A percentile compares a stretch with the other conserved stretches of the same genome.
These are phyloP conservation scores for Clavaria fumosa DNA, from an alignment of 768 basidiomycete genomes.

Conservation along the genomic window DNA sequence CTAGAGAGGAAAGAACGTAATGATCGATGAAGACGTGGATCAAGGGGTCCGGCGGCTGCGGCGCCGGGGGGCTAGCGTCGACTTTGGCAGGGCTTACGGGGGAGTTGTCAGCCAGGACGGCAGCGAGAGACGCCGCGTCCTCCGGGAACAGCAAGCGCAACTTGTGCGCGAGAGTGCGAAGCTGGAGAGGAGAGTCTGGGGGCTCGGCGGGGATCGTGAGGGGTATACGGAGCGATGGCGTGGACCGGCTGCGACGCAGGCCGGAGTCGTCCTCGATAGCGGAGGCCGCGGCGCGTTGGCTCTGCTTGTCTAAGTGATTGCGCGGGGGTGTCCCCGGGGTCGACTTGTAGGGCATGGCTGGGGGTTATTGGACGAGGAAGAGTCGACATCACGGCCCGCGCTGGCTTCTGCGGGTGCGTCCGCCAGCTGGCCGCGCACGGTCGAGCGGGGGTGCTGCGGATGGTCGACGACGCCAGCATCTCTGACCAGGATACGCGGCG, in stretches of 20 bases:
- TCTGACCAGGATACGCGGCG: neutral
- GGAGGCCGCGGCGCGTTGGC: conserved; percentile 16
- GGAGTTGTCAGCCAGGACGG: conserved; percentile 4
- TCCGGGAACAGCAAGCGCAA: conserved; percentile 41
- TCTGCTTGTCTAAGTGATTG: conserved; percentile 11
- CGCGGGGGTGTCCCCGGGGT: conserved; percentile 11
- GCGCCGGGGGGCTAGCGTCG: conserved; percentile 9
- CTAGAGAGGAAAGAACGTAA: conserved; percentile 23
- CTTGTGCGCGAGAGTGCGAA: conserved; percentile 41
- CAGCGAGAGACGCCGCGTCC: conserved; percentile 17
- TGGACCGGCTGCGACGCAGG: conserved; percentile 21
- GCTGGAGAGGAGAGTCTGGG: conserved; percentile 16
- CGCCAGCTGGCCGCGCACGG: too few relatives aligned
- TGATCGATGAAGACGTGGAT: conserved; percentile 37
- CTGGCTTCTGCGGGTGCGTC: too few relatives aligned
- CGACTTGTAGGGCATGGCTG: conserved; percentile 13
- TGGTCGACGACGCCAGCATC: too few relatives aligned
- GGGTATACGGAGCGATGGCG: conserved; percentile 26
- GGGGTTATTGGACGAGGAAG: conserved; percentile 5
- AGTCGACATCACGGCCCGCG: conserved; percentile 7
- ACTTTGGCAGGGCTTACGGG: conserved; percentile 5
- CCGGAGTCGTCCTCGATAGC: neutral
- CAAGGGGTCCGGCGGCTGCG: conserved; percentile 8
- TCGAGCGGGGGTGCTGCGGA: too few relatives aligned
- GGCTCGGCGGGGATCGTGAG: conserved; percentile 5